phyloP scores from a whole-genome alignment of 169 alveolate species.

The Blepharisma undulans region DNA sequence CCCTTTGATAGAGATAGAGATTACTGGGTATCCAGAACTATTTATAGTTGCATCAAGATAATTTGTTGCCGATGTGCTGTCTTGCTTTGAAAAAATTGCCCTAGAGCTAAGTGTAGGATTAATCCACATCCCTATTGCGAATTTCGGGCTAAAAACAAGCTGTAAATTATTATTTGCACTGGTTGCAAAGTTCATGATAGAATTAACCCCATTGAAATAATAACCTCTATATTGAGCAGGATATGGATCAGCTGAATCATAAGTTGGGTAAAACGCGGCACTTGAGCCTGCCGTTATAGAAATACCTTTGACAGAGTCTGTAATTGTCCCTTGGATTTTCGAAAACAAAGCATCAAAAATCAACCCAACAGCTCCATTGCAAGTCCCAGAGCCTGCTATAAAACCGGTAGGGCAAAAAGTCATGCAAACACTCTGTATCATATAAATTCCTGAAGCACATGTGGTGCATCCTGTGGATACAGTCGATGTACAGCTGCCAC shows the following conservation, averaged over 20 bases:
- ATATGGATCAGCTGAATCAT: conserved; percentile 1
- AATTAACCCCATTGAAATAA: neutral
- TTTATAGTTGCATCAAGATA: neutral
- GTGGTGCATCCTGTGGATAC: conserved; percentile 23
- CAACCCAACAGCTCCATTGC: conserved; percentile 1
- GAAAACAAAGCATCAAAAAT: neutral
- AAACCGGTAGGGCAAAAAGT: conserved; percentile 31
- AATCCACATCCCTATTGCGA: neutral
- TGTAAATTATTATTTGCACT: neutral
- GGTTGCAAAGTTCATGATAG: neutral
- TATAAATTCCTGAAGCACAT: neutral
- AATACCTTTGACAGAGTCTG: neutral
- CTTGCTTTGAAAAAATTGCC: neutral
- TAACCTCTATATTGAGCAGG: conserved; percentile 18
- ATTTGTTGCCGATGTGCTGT: neutral
- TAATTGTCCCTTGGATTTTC: neutral
- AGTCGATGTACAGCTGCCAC: neutral
- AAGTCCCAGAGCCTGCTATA: neutral
- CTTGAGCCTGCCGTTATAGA: conserved; percentile 20
- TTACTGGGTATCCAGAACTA: neutral
- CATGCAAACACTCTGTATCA: neutral
- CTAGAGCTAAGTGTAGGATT: neutral
- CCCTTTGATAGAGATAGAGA: neutral
- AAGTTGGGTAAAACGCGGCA: conserved; percentile 36
- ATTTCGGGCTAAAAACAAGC: neutral